phyloP scores from a whole-genome alignment of 1,139 yeast genomes.

The Kazachstania sp. region DNA sequence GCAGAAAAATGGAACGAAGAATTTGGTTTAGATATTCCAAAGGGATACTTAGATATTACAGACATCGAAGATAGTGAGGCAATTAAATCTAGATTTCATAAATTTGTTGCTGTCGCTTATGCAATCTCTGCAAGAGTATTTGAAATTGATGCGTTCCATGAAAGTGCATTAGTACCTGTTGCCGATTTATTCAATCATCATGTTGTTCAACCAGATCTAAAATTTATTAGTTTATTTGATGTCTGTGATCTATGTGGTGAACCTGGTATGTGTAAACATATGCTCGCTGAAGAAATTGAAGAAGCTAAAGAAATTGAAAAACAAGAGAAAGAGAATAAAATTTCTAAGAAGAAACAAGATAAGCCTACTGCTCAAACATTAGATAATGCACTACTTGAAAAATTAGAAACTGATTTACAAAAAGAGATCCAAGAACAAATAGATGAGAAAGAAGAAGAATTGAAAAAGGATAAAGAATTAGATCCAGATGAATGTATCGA shows the following conservation, averaged over 20 bases:
- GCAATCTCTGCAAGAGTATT: conserved; percentile 73
- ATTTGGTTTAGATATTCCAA: conserved; percentile 35
- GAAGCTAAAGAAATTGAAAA: conserved; percentile 15
- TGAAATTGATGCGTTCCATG: conserved; percentile 66
- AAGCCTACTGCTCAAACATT: neutral
- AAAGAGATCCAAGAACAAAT: conserved; percentile 14
- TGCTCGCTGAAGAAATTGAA: conserved; percentile 20
- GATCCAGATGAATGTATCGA: conserved; percentile 48
- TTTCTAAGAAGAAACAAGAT: conserved; percentile 14
- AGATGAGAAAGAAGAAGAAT: conserved; percentile 19
- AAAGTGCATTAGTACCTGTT: conserved; percentile 75
- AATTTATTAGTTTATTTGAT: conserved; percentile 61
- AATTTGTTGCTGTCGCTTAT: conserved; percentile 46
- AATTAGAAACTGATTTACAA: conserved; percentile 20
- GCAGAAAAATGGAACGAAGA: conserved; percentile 35
- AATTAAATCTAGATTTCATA: conserved; percentile 26
- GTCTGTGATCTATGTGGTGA: conserved; percentile 75
- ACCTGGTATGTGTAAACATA: conserved; percentile 46
- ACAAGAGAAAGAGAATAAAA: conserved; percentile 22
- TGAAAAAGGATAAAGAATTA: conserved; percentile 16
- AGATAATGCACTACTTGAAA: conserved; percentile 28
- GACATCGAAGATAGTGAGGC: conserved; percentile 13
- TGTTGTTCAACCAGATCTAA: conserved; percentile 48
- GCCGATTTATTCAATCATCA: conserved; percentile 84
- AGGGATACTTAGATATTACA: conserved; percentile 23